Conservation (phyloP, 306 rosid species). For the Pterocarpus macrocarpus region DNA sequence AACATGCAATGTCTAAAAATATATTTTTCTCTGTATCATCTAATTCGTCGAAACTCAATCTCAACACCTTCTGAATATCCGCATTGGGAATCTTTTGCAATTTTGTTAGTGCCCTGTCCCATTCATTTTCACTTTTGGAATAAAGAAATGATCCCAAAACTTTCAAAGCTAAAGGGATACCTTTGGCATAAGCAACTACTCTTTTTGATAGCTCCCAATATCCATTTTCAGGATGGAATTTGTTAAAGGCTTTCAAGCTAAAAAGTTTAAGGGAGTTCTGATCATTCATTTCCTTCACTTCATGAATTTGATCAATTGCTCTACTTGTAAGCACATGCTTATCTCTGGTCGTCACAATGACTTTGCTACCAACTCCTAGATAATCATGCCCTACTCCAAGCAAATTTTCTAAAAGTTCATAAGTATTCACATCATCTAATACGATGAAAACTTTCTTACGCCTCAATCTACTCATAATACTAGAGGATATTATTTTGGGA, state of each 20-base stretch:
- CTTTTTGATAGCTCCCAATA: not conserved
- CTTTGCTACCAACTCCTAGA: not conserved
- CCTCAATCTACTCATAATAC: not conserved
- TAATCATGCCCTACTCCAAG: not conserved
- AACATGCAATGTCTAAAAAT: conserved; percentile 12
- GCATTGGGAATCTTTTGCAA: not conserved
- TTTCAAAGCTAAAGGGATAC: not conserved
- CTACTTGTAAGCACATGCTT: not conserved
- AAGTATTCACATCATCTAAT: not conserved
- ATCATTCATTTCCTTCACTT: not conserved
- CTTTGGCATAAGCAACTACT: not conserved
- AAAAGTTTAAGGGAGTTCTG: not conserved
- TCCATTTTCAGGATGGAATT: not conserved
- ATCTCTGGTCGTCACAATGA: not conserved
- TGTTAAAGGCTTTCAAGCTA: not conserved
- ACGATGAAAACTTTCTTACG: not conserved
- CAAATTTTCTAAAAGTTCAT: not conserved
- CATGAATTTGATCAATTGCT: not conserved
- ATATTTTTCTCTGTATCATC: not conserved
- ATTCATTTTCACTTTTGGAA: not conserved
- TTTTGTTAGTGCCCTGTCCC: conserved; percentile 1
- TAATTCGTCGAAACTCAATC: not conserved
- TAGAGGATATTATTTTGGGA: not conserved
- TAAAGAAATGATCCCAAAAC: not conserved
- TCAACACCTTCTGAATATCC: not conserved